Percentiles rank a stretch among this genome's conserved stretches.
Evolutionary conservation across 176 grass and related monocot species (phyloP).

Genomic region (Oryza australiensis): DNA sequence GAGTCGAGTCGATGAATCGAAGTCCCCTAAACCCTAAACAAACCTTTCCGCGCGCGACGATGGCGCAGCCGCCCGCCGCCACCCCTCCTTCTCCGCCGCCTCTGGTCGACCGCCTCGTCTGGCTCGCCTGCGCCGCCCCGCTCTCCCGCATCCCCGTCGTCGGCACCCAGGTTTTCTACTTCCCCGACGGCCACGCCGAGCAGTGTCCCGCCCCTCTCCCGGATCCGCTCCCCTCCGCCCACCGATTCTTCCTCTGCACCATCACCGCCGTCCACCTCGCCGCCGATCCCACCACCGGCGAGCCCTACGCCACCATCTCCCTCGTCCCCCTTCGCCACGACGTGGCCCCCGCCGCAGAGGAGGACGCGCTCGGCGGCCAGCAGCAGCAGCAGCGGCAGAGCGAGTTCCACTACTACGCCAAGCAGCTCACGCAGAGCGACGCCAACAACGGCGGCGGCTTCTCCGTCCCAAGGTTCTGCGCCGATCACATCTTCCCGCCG

Average conservation of each 20-base stretch:
- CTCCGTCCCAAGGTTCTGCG: constrained; percentile 72
- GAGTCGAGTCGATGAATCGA: too few relatives aligned
- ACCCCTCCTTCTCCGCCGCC: neutral
- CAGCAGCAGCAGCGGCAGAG: too few relatives aligned
- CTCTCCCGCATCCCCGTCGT: constrained; percentile 50
- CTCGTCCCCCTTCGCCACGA: constrained; percentile 42
- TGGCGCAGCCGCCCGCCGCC: neutral
- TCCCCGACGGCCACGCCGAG: constrained; percentile 73
- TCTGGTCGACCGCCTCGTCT: constrained; percentile 30
- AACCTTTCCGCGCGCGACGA: neutral
- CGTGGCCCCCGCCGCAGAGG: too few relatives aligned
- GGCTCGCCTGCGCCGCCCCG: constrained; percentile 63
- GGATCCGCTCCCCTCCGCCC: neutral
- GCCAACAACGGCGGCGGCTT: constrained; percentile 90
- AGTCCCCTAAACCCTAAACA: constrained; percentile 26
- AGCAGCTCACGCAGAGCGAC: constrained; percentile 79
- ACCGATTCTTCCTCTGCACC: constrained; percentile 44
- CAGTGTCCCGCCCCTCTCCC: constrained; percentile 45
- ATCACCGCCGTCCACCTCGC: constrained; percentile 43
- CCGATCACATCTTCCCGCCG: constrained; percentile 58
- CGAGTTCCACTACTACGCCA: constrained; percentile 38
- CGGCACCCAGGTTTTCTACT: constrained; percentile 66
- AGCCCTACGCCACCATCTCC: constrained; percentile 52
- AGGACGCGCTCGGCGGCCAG: too few relatives aligned
- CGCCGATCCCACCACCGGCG: constrained; percentile 49